Evolutionary conservation across 2,329 filamentous ascomycete genomes (phyloP).

Genomic region (Aspergillaceae sp.): DNA sequence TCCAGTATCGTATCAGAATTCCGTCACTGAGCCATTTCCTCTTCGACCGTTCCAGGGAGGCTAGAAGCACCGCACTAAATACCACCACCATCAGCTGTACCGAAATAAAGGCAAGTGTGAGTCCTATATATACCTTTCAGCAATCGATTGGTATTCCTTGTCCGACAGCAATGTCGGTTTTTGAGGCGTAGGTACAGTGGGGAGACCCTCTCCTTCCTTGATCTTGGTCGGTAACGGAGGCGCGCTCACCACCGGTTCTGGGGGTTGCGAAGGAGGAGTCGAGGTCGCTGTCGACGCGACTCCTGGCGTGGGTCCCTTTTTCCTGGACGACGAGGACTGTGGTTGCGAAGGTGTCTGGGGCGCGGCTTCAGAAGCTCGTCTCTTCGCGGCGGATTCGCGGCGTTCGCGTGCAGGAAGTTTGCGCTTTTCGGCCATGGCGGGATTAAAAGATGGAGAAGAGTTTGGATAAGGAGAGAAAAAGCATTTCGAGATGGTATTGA

Average conservation of each 20-base stretch:
- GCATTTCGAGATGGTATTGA: no score
- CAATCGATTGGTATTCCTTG: conserved; percentile 52
- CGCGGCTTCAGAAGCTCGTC: conserved; percentile 33
- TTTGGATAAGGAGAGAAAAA: background rate
- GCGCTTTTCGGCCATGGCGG: conserved; percentile 36
- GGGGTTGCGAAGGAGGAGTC: conserved; percentile 19
- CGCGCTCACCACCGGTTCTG: conserved; percentile 25
- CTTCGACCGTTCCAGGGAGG: conserved; percentile 52
- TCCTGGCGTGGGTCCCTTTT: conserved; percentile 24
- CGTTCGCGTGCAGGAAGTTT: conserved; percentile 36
- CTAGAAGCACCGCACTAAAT: conserved; percentile 46
- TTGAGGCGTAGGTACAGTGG: conserved; percentile 46
- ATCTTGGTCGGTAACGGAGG: conserved; percentile 45
- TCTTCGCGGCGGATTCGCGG: conserved; percentile 36
- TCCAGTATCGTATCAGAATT: conserved; percentile 50
- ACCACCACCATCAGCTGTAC: background rate
- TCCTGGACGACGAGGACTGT: conserved; percentile 14
- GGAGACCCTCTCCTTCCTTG: conserved; percentile 45
- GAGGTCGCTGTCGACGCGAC: conserved; percentile 11
- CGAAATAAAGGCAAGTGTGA: background rate
- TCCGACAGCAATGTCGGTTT: conserved; percentile 35
- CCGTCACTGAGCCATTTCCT: conserved; percentile 49
- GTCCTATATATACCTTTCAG: conserved; percentile 39
- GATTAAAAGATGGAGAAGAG: background rate
- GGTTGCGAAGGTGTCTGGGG: conserved; percentile 14